Evolutionary conservation across 495 filamentous ascomycete species (phyloP).

Genomic region (Sphaerosporella brunnea): DNA sequence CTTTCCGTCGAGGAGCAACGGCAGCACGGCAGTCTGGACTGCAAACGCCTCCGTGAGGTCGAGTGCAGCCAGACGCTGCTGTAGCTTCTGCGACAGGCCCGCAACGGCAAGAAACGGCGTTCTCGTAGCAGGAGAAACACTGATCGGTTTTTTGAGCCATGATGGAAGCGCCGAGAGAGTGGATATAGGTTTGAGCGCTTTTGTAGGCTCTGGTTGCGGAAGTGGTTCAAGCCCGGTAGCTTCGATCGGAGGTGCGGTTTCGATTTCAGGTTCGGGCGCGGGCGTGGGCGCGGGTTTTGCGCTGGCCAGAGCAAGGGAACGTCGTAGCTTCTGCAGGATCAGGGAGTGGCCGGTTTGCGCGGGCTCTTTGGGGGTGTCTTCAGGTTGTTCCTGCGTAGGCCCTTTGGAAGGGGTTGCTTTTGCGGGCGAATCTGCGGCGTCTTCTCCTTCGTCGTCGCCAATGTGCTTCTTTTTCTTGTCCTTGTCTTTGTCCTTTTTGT

Average conservation of each 20-base stretch:
- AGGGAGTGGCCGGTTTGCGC: slow-evolving; percentile 15
- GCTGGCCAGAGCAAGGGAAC: slow-evolving; percentile 2
- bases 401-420: neutral
- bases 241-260: neutral
- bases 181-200: slow-evolving; percentile 4
- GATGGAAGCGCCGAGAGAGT: slow-evolving; percentile 36
- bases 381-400: neutral
- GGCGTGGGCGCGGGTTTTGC: slow-evolving; percentile 4
- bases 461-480: slow-evolving; percentile 5
- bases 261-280: slow-evolving; percentile 4
- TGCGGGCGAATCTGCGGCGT: slow-evolving; percentile 10
- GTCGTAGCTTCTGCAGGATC: slow-evolving; percentile 22
- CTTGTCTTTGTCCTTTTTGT: neutral
- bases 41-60: slow-evolving; percentile 63
- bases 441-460: slow-evolving; percentile 9
- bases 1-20: slow-evolving; percentile 44
- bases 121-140: slow-evolving; percentile 39
- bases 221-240: slow-evolving; percentile 20
- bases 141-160: slow-evolving; percentile 62
- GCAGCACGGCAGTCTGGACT: slow-evolving; percentile 65
- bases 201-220: slow-evolving; percentile 17
- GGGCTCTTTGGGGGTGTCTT: neutral
- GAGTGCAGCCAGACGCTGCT: slow-evolving; percentile 43
- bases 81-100: slow-evolving; percentile 35
- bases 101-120: slow-evolving; percentile 45